Evolutionary conservation across 2,329 filamentous ascomycete genomes (phyloP).

Genomic region (Microcyclospora pomicola): DNA sequence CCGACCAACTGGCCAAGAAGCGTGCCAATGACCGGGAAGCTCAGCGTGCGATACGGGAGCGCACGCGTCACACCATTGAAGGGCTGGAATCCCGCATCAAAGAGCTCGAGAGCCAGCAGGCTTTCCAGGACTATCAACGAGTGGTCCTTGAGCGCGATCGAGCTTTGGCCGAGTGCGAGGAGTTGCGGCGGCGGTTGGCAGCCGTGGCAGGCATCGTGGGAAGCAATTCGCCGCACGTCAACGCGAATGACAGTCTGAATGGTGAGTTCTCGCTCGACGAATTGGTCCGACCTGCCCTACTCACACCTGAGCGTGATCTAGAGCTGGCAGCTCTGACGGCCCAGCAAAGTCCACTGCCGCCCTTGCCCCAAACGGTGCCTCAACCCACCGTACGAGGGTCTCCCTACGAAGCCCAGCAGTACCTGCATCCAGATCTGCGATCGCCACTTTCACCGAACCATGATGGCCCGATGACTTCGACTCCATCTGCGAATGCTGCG

Average conservation of each 20-base stretch:
- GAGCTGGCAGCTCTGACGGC: conserved; percentile 35
- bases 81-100: conserved; percentile 56
- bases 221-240: conserved; percentile 3
- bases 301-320: conserved; percentile 18
- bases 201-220: conserved; percentile 17
- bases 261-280: conserved; percentile 16
- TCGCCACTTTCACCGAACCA: conserved; percentile 8
- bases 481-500: too few species aligned
- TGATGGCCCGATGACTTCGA: not conserved
- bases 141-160: conserved; percentile 55
- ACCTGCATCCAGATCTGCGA: conserved; percentile 22
- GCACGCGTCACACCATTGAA: conserved; percentile 70
- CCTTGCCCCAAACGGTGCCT: conserved; percentile 1
- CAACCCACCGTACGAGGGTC: too few species aligned
- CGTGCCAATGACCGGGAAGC: conserved; percentile 82
- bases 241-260: conserved; percentile 13
- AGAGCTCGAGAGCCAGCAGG: conserved; percentile 65
- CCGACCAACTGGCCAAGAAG: conserved; percentile 79
- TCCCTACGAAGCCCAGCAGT: conserved; percentile 1
- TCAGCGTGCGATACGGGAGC: conserved; percentile 69
- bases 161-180: conserved; percentile 65
- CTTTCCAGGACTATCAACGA: conserved; percentile 69
- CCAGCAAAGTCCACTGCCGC: conserved; percentile 30
- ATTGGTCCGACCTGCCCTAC: conserved; percentile 14
- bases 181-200: conserved; percentile 53